A percentile compares a stretch with the other conserved stretches of the same genome.
phyloP scores from a whole-genome alignment of 1,139 yeast species.

The Candida freyschussii region DNA sequence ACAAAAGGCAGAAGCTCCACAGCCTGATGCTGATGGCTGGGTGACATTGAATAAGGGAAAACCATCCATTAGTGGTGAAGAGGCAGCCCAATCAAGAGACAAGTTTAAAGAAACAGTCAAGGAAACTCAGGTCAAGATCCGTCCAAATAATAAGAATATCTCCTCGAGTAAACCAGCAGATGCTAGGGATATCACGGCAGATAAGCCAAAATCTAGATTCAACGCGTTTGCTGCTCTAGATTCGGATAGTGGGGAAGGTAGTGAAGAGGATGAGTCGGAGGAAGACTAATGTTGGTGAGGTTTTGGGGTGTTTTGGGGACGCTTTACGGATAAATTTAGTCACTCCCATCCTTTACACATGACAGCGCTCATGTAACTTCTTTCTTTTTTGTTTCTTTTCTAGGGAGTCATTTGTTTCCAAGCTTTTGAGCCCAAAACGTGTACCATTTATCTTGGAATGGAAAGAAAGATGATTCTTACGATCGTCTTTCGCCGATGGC shows the following conservation, averaged over 20 bases:
- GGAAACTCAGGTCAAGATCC: constrained; percentile 46
- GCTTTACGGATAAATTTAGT: too few species aligned
- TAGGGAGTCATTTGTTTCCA: too few species aligned
- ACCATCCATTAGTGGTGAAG: constrained; percentile 43
- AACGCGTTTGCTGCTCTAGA: constrained; percentile 79
- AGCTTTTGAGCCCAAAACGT: too few species aligned
- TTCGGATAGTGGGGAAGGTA: constrained; percentile 51
- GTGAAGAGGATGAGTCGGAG: constrained; percentile 13
- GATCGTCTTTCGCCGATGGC: too few species aligned
- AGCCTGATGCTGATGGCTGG: constrained; percentile 76
- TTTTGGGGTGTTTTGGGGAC: too few species aligned
- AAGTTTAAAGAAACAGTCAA: constrained; percentile 44
- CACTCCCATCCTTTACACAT: constrained; percentile 2
- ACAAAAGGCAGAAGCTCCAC: constrained; percentile 31
- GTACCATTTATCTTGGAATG: not conserved
- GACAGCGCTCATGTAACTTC: constrained; percentile 2
- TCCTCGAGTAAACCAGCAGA: constrained; percentile 72
- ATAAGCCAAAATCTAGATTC: constrained; percentile 59
- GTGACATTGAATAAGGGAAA: constrained; percentile 55
- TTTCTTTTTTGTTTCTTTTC: constrained; percentile 1
- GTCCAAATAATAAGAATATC: constrained; percentile 69
- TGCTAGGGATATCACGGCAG: constrained; percentile 64
- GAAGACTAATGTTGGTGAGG: constrained; percentile 1
- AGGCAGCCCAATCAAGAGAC: constrained; percentile 40
- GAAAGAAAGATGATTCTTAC: not conserved